Evolutionary conservation across 192 early-diverging fungal species (phyloP), one percentile per base, ranked within the genome.

Genomic region (Linnemannia zychae): DNA sequence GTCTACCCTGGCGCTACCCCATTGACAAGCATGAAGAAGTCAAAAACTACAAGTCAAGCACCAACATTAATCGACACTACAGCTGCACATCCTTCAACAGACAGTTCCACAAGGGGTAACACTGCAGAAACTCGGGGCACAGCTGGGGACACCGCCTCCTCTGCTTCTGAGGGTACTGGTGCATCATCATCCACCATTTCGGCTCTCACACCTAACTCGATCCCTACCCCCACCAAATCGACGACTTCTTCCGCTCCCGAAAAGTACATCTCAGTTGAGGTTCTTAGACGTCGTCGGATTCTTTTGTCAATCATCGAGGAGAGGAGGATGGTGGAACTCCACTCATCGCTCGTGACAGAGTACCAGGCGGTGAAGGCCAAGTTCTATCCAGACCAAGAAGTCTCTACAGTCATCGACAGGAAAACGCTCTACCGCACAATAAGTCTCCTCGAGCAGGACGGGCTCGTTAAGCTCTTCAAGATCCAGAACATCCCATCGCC

Each of bases 351-450:
- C 17, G 83, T 89, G 18, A 37, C 46, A 7, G 67, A 76, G 46
- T 89, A 86, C 57, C 88, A 90, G 24, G 31, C 74, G 36, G 75
- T 67, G 57, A 89, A 83, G 63, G 38, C 16, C 11, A 52, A 46
- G 15, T 60, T 88, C 31, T 74, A 50, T 34, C 82, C 70, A 18
- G 73, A 77, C 17, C 17, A 65, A 31, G 66, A 72, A 0, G 71
- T 76, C 20, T 52, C 36, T 17, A 87, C 88, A 68, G 79, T 78
- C 15, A 88, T 93, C 34, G 92, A 93, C 67, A 88, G 89, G 48
- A 90, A 88, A 65, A 94, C 93, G 4, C 72, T 94, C 4, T 67
- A 75, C 38, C 82, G 93, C 0, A 88, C 89, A 0, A 90, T 88
- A 28, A 63, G 53, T 7, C 57, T 67, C 0, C 67, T 94, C 84